These are phyloP conservation scores for Gleditsia sinensis DNA, from an alignment of 306 rosid species.

Conservation along the genomic window DNA sequence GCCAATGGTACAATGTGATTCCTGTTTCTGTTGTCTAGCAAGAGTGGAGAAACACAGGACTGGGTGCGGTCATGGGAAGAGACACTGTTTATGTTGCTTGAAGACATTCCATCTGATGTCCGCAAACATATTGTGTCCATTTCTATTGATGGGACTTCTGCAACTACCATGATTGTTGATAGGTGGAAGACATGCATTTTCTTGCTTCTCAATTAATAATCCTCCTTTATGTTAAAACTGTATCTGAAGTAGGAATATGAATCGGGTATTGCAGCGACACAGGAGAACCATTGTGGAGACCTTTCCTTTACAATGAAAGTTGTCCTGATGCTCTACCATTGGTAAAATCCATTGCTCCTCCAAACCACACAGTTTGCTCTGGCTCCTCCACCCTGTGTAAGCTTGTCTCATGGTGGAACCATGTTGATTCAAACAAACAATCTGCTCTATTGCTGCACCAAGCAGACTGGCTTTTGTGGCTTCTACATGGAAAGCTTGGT, in stretches of 20 bases:
- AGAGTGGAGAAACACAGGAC: slow-evolving; percentile 69
- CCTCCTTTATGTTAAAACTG: slow-evolving; percentile 11
- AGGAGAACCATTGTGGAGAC: slow-evolving; percentile 75
- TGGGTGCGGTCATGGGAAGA: slow-evolving; percentile 83
- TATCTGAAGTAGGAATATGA: slow-evolving; percentile 38
- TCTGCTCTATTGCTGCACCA: slow-evolving; percentile 82
- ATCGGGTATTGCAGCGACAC: slow-evolving; percentile 59
- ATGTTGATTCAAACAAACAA: slow-evolving; percentile 41
- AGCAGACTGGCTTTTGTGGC: slow-evolving; percentile 96
- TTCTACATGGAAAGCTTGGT: slow-evolving; percentile 92
- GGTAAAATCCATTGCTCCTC: slow-evolving; percentile 87
- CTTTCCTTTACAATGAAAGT: slow-evolving; percentile 81
- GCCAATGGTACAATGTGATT: slow-evolving; percentile 35
- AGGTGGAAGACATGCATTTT: slow-evolving; percentile 50
- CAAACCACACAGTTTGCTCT: slow-evolving; percentile 88
- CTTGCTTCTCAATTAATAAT: slow-evolving; percentile 16
- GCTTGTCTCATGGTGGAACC: slow-evolving; percentile 89
- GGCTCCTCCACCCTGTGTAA: slow-evolving; percentile 84
- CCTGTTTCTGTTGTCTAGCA: slow-evolving; percentile 67
- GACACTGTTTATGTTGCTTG: slow-evolving; percentile 70
- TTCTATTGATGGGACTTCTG: slow-evolving; percentile 95
- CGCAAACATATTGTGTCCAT: slow-evolving; percentile 62
- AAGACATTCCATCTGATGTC: slow-evolving; percentile 64
- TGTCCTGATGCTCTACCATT: slow-evolving; percentile 75
- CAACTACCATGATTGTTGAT: slow-evolving; percentile 83